Evolutionary conservation across 352 stramenopile species (phyloP), one percentile per base, ranked within the genome.

Genomic region (Phytophthora multivora): DNA sequence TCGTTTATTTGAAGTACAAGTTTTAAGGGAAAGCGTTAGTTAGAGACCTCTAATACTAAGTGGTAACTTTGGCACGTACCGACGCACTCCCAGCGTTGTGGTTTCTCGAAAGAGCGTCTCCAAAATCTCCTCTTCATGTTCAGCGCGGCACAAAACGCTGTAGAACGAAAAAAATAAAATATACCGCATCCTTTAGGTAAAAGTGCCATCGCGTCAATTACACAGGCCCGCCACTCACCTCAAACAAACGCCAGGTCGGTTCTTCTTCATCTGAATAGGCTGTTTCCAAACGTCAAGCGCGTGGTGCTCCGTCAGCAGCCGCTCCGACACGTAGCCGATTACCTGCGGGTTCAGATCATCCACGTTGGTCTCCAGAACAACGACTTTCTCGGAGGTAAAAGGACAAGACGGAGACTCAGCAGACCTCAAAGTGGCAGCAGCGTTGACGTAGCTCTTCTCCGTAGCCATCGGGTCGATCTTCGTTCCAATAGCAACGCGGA

Each of bases 231-330:
- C 18, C 21, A 5, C 13, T 49, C 42, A 92, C 83, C 77, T 90
- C 40, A 98, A 70, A 23, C 88, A 82, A 18, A 89, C 69, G 1
- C 69, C 90, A 5, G 87, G 84, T 0, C 90, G 82, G 23, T 86
- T 89, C 70, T 98, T 98, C 74, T 98, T 98, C 91, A 98, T 98
- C 36, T 93, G 78, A 63, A 96, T 95, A 30, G 86, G 75, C 51
- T 84, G 79, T 25, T 88, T 86, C 91, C 91, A 98, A 46, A 91
- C 89, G 56, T 98, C 91, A 15, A 97, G 66, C 8, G 88, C 89
- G n/a, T 72, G 52, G 5, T 80, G 72, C 7, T 71, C 58, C 16
- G 52, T 58, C n/a, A 97, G 67, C 54, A 97, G 47, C 23, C 70
- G 65, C 63, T 93, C 84, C 12, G 80, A 82, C 5, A 97, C 66